These are phyloP conservation scores for Plenodomus tracheiphilus DNA, from an alignment of 2,329 filamentous ascomycete species.

Conservation along the genomic window DNA sequence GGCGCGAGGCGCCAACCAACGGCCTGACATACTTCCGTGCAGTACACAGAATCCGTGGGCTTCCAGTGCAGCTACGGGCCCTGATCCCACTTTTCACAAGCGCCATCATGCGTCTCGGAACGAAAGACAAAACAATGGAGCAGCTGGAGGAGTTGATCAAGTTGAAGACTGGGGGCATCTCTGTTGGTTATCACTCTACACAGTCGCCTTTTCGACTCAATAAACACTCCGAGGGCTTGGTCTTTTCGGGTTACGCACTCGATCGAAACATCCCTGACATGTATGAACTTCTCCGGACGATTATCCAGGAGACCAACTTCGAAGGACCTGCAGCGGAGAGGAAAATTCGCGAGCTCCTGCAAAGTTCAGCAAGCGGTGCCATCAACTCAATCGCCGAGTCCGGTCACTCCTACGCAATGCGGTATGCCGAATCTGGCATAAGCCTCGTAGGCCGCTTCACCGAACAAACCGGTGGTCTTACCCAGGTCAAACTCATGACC, in stretches of 20 bases:
- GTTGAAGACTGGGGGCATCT: conserved; percentile 90
- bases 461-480: conserved; percentile 87
- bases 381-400: conserved; percentile 90
- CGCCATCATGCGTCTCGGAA: conserved; percentile 90
- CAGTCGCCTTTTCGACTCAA: conserved; percentile 74
- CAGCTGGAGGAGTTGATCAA: conserved; percentile 95
- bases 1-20: conserved; percentile 92
- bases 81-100: conserved; percentile 90
- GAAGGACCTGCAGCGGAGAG: conserved; percentile 77
- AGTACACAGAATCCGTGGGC: conserved; percentile 74
- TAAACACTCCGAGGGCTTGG: conserved; percentile 76
- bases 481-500: conserved; percentile 84
- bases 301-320: conserved; percentile 89
- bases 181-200: conserved; percentile 80
- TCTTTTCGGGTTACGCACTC: conserved; percentile 82
- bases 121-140: conserved; percentile 85
- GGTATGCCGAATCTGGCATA: conserved; percentile 79
- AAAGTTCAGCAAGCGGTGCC: conserved; percentile 84
- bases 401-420: conserved; percentile 84
- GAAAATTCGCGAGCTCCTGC: conserved; percentile 83
- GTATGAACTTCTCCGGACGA: conserved; percentile 79
- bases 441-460: conserved; percentile 72
- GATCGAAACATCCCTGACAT: conserved; percentile 89
- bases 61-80: conserved; percentile 82
- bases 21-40: conserved; percentile 95